Conservation (phyloP, 257 asterid species). For the Scutellaria baicalensis region DNA sequence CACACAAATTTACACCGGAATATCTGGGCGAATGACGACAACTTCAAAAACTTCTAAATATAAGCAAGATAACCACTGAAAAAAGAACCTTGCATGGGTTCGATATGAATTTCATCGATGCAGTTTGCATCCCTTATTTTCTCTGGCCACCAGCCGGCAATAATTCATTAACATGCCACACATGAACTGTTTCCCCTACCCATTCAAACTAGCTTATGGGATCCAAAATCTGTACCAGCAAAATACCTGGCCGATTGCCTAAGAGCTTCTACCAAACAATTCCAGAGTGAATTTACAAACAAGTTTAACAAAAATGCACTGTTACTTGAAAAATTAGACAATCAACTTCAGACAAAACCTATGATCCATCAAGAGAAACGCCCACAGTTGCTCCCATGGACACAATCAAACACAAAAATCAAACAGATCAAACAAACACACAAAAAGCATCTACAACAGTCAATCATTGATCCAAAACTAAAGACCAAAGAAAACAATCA, state of each 20-base stretch:
- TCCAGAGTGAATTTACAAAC: background rate
- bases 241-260: background rate
- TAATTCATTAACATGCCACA: background rate
- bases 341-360: background rate
- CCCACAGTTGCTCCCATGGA: background rate
- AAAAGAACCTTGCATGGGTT: slow-evolving; percentile 12
- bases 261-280: slow-evolving; percentile 5
- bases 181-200: slow-evolving; percentile 4
- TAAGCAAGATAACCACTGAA: slow-evolving; percentile 3
- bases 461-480: slow-evolving; percentile 3
- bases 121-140: slow-evolving; percentile 1
- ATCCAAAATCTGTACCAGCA: background rate
- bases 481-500: background rate
- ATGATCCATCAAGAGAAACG: background rate
- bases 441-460: background rate
- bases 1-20: background rate
- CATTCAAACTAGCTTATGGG: slow-evolving; percentile 5
- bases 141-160: slow-evolving; percentile 9
- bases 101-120: background rate
- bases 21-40: background rate
- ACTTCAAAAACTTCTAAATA: background rate
- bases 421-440: slow-evolving; percentile 16
- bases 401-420: slow-evolving; percentile 11
- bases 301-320: background rate
- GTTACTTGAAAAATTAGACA: slow-evolving; percentile 1